Base-by-base conservation (phyloP, 192 early-diverging fungal species). In the Coemansia sp. region DNA sequence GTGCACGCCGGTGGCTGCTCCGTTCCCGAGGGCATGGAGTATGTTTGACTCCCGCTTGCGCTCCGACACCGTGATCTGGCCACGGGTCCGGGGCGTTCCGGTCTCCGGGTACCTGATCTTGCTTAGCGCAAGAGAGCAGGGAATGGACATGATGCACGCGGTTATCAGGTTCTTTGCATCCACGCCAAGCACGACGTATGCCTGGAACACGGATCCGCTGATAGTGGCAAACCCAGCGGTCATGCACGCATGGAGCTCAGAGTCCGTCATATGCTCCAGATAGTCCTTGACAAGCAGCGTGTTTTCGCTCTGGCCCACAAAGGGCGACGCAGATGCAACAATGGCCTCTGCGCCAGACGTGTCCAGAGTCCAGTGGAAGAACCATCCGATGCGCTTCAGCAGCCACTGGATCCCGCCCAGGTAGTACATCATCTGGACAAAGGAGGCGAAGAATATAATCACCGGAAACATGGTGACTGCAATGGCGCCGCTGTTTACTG, bases 141-240 rank as follows among this genome's bases (percentile, higher is more conserved):
- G 94, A 37, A 95, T 89, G 39, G 92, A 94, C 92, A 95, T 94
- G 84, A 95, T 83, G 72, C 92, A 94, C 14, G 91, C 87, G 2
- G 92, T 91, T 61, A 95, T 86, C 59, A 95, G 69, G 66, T 88
- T 81, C 38, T 85, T 79, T 2, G 85, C 85, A 63, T 77, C 69
- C 20, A 90, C 87, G 65, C 91, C 91, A 66, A 92, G 86, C n/a
- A 74, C 65, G 39, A 90, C 85, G 69, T 93, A 94, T 61, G 86
- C 88, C 61, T 87, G 78, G 54, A 92, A 84, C 4, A 95, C 92
- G 8, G 94, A 93, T 58, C 91, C 93, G 58, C 92, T 87, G 72
- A 95, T 93, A 63, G 94, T 95, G 53, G 94, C 89, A 79, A 95
- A 95, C 45, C 94, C 94, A 64, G 91, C 92, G 13, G 87, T 85